These are phyloP conservation scores for Backusella mclennaniae DNA, from an alignment of 192 early-diverging fungal genomes.

Conservation along the genomic window DNA sequence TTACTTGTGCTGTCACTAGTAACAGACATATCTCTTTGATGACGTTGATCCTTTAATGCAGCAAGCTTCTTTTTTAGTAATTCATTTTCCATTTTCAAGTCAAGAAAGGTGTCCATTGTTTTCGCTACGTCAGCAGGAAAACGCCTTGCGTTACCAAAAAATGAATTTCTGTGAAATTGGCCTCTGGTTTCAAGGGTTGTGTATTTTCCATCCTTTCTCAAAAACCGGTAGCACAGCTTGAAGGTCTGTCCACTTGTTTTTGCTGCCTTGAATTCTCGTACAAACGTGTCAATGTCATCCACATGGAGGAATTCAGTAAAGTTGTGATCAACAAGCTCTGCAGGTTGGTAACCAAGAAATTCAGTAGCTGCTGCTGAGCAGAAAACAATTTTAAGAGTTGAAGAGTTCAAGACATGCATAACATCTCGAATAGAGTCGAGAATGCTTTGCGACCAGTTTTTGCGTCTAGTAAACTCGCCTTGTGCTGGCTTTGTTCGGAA, in stretches of 20 bases:
- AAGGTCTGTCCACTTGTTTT: slow-evolving; percentile 12
- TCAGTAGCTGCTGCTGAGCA: slow-evolving; percentile 31
- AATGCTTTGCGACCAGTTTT: slow-evolving; percentile 36
- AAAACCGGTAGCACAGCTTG: slow-evolving; percentile 26
- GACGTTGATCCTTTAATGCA: slow-evolving; percentile 4
- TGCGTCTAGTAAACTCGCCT: slow-evolving; percentile 35
- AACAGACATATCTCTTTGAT: not conserved
- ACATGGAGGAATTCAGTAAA: slow-evolving; percentile 37
- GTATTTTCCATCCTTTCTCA: slow-evolving; percentile 28
- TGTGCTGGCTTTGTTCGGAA: not conserved
- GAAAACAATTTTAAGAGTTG: slow-evolving; percentile 25
- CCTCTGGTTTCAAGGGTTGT: slow-evolving; percentile 27
- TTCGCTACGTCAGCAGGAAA: slow-evolving; percentile 18
- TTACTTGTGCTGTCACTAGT: not conserved
- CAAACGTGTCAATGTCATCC: slow-evolving; percentile 33
- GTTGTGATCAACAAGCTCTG: slow-evolving; percentile 24
- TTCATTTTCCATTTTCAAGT: slow-evolving; percentile 41
- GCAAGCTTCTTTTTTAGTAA: slow-evolving; percentile 19
- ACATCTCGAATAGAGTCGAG: slow-evolving; percentile 30
- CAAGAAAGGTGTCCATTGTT: slow-evolving; percentile 30
- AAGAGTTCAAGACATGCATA: slow-evolving; percentile 31
- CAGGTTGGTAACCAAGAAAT: slow-evolving; percentile 32
- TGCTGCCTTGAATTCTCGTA: slow-evolving; percentile 21
- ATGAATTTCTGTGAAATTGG: slow-evolving; percentile 26
- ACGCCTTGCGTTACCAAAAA: slow-evolving; percentile 29